Percentiles rank a stretch among this genome's conserved stretches.
Evolutionary conservation across 1,139 yeast genomes (phyloP).

Genomic region (Arxiozyma slooffiae): DNA sequence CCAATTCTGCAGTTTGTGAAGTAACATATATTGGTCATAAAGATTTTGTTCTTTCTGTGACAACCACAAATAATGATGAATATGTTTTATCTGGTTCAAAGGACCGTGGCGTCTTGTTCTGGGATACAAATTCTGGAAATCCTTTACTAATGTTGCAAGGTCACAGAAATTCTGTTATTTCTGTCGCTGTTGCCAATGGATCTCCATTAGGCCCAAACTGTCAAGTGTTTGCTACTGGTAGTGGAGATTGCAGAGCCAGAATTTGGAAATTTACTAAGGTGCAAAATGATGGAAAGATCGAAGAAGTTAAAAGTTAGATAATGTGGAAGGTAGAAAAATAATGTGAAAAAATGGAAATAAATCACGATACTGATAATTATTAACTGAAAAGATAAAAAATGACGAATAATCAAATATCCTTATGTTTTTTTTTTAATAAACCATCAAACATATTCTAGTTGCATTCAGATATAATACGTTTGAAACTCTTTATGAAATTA

Average conservation of each 20-base stretch:
- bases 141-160: conserved; percentile 95
- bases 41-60: conserved; percentile 89
- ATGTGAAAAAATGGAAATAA: too few species aligned
- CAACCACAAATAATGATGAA: conserved; percentile 88
- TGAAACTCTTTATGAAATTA: not conserved
- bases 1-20: conserved; percentile 42
- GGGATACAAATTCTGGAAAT: conserved; percentile 91
- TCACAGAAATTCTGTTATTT: conserved; percentile 89
- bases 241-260: conserved; percentile 96
- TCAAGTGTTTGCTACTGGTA: conserved; percentile 88
- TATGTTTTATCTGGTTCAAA: conserved; percentile 91
- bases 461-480: not conserved
- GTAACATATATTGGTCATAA: conserved; percentile 93
- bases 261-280: conserved; percentile 58
- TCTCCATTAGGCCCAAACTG: conserved; percentile 46
- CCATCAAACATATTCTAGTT: not conserved
- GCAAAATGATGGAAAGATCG: conserved; percentile 3
- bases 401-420: not conserved
- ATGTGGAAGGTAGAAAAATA: not conserved
- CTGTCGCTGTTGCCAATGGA: conserved; percentile 82
- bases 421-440: too few species aligned
- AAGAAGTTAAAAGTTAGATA: conserved; percentile 5
- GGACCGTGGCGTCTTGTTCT: conserved; percentile 93
- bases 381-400: not conserved
- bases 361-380: not conserved